A percentile compares a stretch with the other conserved stretches of the same genome.
phyloP scores from a whole-genome alignment of 306 rosid genomes.

The Malus sylvestris region DNA sequence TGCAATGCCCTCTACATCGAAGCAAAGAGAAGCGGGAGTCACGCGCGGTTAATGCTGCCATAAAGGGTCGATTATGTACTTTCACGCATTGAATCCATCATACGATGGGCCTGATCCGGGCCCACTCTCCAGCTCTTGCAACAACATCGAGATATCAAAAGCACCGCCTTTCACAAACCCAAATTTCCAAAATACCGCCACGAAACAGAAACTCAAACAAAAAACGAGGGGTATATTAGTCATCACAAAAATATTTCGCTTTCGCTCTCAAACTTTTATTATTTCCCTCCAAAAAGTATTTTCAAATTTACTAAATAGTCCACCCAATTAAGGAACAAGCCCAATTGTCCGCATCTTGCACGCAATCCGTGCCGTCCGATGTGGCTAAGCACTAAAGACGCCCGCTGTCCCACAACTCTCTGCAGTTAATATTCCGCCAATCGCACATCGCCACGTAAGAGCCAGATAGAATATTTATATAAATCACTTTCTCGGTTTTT shows the following conservation, averaged over 20 bases:
- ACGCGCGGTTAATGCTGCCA: conserved; percentile 18
- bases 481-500: conserved; percentile 13
- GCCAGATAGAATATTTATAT: not conserved
- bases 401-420: not conserved
- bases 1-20: not conserved
- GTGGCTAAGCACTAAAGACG: conserved; percentile 16
- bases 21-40: conserved; percentile 15
- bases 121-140: not conserved
- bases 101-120: conserved; percentile 7
- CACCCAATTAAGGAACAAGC: conserved; percentile 3
- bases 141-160: not conserved
- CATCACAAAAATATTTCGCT: not conserved
- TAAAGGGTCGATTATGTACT: conserved; percentile 17
- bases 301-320: conserved; percentile 9
- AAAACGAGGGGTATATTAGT: not conserved
- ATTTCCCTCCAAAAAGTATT: conserved; percentile 10
- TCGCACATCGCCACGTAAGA: not conserved
- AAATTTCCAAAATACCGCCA: not conserved
- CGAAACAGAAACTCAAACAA: not conserved
- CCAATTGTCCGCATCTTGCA: not conserved
- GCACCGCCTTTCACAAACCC: not conserved
- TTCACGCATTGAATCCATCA: conserved; percentile 21
- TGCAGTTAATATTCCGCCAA: not conserved
- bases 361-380: conserved; percentile 42
- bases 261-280: conserved; percentile 13